Evolutionary conservation across 768 basidiomycete species (phyloP), one percentile per base, ranked within the genome.

Genomic region (Guyanaporus albipodus): DNA sequence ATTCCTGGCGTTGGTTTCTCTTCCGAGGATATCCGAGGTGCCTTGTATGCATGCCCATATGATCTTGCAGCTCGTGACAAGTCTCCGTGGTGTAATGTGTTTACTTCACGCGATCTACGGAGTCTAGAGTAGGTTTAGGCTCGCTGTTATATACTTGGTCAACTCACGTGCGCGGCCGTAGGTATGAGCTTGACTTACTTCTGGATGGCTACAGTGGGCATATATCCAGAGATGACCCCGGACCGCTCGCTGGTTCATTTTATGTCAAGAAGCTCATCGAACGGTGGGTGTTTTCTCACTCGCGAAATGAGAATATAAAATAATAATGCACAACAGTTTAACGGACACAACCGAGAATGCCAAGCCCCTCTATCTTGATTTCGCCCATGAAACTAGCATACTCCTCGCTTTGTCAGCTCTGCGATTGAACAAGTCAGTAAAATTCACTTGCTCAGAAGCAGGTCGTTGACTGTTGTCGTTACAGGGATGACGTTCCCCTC

Each of bases 11-110:
- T 71, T n/a, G 52, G 49, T 28, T 60, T 73, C 23, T 55, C 63
- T 10, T 24, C 51, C 6, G 50, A 63, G 31, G 62, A 69, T 50
- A 54, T 61, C 11, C 70, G 57, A 29, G 73, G 73, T 23, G 70
- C 70, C 43, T 60, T 74, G 40, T 72, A 67, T 41, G 71, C 70
- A 17, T 71, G 70, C 41, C 66, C 71, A 27, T 74, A 70, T 38
- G 72, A 73, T 47, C 57, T 69, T 31, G 72, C 71, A 3, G 65
- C 68, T 17, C 51, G 57, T 41, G 50, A 58, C 17, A 39, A 38
- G 17, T 68, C 73, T 23, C 69, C 73, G 1, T 73, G 72, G 73
- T 73, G 70, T 43, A 55, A 55, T n/a, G 67, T 65, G 42, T 74
- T 75, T 58, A 51, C 58, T 8, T 17, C 24, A 29, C 27, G 35